phyloP scores from a whole-genome alignment of 257 asterid genomes.

The Solanum raphanifolium region DNA sequence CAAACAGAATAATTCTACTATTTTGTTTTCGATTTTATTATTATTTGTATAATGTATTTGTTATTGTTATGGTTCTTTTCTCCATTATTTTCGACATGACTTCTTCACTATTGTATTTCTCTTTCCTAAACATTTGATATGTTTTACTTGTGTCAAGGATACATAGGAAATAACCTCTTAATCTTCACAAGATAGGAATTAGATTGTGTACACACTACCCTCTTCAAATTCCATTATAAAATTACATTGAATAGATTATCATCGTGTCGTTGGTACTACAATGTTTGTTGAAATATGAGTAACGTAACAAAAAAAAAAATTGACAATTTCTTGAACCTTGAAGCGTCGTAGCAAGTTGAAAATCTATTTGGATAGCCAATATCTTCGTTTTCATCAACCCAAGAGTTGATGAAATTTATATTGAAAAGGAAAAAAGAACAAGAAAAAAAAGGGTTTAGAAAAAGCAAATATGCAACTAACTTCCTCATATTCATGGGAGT shows the following conservation, averaged over 20 bases:
- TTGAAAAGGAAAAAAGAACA: neutral
- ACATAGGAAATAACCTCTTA: neutral
- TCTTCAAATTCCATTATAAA: neutral
- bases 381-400: neutral
- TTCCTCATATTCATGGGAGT: neutral
- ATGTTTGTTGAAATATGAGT: neutral
- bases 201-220: accelerated
- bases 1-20: neutral
- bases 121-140: neutral
- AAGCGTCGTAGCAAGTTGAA: neutral
- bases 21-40: neutral
- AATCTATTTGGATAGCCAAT: neutral
- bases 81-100: neutral
- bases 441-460: neutral
- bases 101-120: neutral
- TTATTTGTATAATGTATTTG: neutral
- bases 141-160: neutral
- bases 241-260: neutral
- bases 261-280: neutral
- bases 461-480: neutral
- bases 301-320: neutral
- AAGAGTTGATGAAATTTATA: neutral
- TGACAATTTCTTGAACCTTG: neutral
- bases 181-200: neutral
- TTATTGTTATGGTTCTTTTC: neutral